Conservation (phyloP, 768 basidiomycete genomes). For the Boletus rubescentipes region DNA sequence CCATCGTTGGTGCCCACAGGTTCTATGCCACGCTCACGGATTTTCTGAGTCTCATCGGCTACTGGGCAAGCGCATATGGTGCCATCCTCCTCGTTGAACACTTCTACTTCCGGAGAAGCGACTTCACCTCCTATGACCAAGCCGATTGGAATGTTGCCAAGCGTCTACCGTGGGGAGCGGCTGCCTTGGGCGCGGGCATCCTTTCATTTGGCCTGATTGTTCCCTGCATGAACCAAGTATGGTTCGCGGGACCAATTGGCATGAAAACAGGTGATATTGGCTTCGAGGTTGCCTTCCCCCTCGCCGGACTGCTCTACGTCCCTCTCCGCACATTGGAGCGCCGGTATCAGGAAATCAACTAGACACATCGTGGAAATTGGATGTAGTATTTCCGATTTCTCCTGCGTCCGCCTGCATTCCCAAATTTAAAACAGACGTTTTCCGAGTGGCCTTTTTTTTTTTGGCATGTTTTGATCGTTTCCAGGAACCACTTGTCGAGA, state of each 20-base stretch:
- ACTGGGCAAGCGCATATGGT: slow-evolving; percentile 58
- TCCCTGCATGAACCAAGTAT: slow-evolving; percentile 69
- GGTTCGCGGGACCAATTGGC: slow-evolving; percentile 72
- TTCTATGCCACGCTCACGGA: slow-evolving; percentile 66
- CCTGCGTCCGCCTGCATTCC: neutral
- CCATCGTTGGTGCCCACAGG: slow-evolving; percentile 64
- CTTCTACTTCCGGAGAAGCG: slow-evolving; percentile 54
- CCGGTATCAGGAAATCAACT: slow-evolving; percentile 28
- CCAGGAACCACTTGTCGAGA: slow-evolving; percentile 16
- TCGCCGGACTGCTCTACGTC: slow-evolving; percentile 49
- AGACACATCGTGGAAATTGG: slow-evolving; percentile 8
- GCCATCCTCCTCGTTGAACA: slow-evolving; percentile 67
- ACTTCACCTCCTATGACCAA: slow-evolving; percentile 49
- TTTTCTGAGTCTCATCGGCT: slow-evolving; percentile 68
- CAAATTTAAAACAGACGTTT: neutral
- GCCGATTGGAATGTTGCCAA: slow-evolving; percentile 50
- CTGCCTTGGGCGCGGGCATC: slow-evolving; percentile 53
- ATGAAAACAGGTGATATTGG: slow-evolving; percentile 67
- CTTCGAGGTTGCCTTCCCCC: slow-evolving; percentile 56
- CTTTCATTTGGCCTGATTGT: slow-evolving; percentile 57
- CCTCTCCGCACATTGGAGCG: slow-evolving; percentile 55
- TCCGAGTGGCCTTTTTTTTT: neutral
- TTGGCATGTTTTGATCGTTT: slow-evolving; percentile 18
- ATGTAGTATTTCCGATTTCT: slow-evolving; percentile 8
- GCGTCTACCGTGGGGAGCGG: slow-evolving; percentile 59